phyloP scores from a whole-genome alignment of 2,329 filamentous ascomycete species.

The Aspergillus oerlinghausenensis region DNA sequence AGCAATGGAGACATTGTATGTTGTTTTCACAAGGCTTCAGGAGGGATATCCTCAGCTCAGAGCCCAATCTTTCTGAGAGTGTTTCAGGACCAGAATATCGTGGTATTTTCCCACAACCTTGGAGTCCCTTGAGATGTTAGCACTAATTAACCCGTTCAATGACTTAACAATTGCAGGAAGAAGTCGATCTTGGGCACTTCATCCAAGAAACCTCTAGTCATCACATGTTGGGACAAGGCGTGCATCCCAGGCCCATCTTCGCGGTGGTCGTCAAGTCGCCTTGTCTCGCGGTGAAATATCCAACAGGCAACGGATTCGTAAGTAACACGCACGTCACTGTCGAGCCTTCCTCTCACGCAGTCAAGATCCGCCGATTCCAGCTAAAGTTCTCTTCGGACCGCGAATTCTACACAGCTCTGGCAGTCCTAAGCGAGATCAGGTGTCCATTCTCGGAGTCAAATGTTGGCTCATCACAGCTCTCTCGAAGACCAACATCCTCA shows the following conservation, averaged over 20 bases:
- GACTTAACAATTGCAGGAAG: slow-evolving; percentile 29
- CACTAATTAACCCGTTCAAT: background rate
- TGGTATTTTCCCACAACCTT: slow-evolving; percentile 27
- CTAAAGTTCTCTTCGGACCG: slow-evolving; percentile 38
- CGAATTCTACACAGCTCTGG: slow-evolving; percentile 40
- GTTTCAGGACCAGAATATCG: slow-evolving; percentile 27
- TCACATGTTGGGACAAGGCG: slow-evolving; percentile 11
- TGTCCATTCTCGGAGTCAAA: slow-evolving; percentile 42
- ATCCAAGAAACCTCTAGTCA: slow-evolving; percentile 21
- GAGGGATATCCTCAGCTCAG: slow-evolving; percentile 2
- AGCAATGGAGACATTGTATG: slow-evolving; percentile 33
- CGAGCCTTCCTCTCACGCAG: background rate
- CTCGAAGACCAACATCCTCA: slow-evolving; percentile 21
- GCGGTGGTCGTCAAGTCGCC: slow-evolving; percentile 42
- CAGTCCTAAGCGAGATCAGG: slow-evolving; percentile 37
- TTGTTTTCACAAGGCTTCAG: slow-evolving; percentile 30
- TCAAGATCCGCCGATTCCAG: slow-evolving; percentile 42
- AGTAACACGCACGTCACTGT: background rate
- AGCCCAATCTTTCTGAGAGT: slow-evolving; percentile 30
- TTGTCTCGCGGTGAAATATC: slow-evolving; percentile 44
- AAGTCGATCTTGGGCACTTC: slow-evolving; percentile 36
- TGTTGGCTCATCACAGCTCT: slow-evolving; percentile 16
- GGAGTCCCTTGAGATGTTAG: background rate
- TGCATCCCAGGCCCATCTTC: slow-evolving; percentile 27
- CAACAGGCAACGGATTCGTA: slow-evolving; percentile 26